A percentile compares a stretch with the other conserved stretches of the same genome.
Evolutionary conservation across 345 rosid species (phyloP).

Genomic region (Bretschneidera sinensis): DNA sequence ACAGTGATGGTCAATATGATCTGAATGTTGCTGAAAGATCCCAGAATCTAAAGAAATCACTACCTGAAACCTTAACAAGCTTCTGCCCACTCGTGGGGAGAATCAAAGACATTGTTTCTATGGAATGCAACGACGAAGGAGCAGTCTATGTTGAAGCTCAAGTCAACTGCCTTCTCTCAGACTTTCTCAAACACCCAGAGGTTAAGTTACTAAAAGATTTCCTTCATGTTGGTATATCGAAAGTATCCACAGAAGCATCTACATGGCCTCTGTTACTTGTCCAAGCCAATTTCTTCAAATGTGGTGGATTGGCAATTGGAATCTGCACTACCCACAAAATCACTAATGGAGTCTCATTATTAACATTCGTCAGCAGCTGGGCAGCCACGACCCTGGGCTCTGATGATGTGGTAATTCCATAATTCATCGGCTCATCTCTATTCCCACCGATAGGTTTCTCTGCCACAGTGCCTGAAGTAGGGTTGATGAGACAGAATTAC

Average conservation of each 20-base stretch:
- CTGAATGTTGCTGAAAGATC: conserved; percentile 13
- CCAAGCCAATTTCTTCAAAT: conserved; percentile 33
- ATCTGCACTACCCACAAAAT: too few relatives aligned
- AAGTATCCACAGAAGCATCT: conserved; percentile 20
- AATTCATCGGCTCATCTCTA: too few relatives aligned
- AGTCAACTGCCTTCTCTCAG: conserved; percentile 24
- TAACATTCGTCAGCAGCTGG: too few relatives aligned
- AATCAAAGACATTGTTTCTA: neutral
- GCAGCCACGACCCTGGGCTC: too few relatives aligned
- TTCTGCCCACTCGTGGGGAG: conserved; percentile 51
- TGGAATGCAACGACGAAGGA: conserved; percentile 38
- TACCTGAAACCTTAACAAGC: conserved; percentile 31
- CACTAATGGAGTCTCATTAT: too few relatives aligned
- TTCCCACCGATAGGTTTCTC: too few relatives aligned
- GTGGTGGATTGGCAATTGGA: too few relatives aligned
- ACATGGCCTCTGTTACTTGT: conserved; percentile 29
- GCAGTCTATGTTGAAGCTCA: conserved; percentile 34
- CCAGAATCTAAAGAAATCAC: conserved; percentile 34
- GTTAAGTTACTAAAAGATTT: conserved; percentile 26
- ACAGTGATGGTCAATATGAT: too few relatives aligned
- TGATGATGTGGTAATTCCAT: too few relatives aligned
- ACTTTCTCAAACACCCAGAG: too few relatives aligned
- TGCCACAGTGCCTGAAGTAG: too few relatives aligned
- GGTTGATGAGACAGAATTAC: too few relatives aligned
- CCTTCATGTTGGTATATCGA: conserved; percentile 26